Base-by-base conservation (phyloP, 2,329 filamentous ascomycete genomes). In the Ophiostoma sp. region DNA sequence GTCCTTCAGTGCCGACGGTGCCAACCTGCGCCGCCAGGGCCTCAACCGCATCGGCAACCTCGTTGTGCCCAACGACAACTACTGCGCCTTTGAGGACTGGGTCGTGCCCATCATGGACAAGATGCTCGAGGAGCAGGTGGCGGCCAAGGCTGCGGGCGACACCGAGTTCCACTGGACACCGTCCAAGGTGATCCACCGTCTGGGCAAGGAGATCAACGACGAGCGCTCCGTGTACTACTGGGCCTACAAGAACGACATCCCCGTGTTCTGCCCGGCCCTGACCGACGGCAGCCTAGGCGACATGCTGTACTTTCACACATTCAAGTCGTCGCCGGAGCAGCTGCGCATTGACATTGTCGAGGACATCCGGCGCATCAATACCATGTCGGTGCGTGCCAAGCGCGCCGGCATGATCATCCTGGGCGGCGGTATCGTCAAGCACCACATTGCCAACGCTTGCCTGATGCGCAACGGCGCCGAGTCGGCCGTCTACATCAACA, bases 221-320 rank as follows among this genome's bases (percentile, higher is more conserved):
- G 91, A 96, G 79, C 84, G 88, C 16, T 96, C 91, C 0, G 93
- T 98, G 36, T 95, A 93, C 77, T 97, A 98, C 81, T 99, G 95
- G 95, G 94, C 94, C 0, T 96, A 90, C 81, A 95, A 93, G 80
- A 98, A 99, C 80, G 83, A 95, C 77, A 98, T 99, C 69, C 95
- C 95, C 0, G 90, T 99, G 16, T 99, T 99, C 81, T 98, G 94
- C 76, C 95, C 95, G 0, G 95, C 95, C 5, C 81, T 99, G 74
- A 99, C 95, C 0, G 95, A 99, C 75, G 95, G 95, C 18, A 96
- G 92, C 74, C 80, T 99, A 27, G 95, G 95, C 5, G 95, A 99
- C 78, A 99, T 99, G 95, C 83, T 99, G 55, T 98, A 97, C 80
- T 98, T 99, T 78, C 94, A 99, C 80, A 96, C 93, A 0, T 99